Evolutionary conservation across 2,329 filamentous ascomycete genomes (phyloP), one percentile per base, ranked within the genome.

Genomic region (Myriangium duriaei): DNA sequence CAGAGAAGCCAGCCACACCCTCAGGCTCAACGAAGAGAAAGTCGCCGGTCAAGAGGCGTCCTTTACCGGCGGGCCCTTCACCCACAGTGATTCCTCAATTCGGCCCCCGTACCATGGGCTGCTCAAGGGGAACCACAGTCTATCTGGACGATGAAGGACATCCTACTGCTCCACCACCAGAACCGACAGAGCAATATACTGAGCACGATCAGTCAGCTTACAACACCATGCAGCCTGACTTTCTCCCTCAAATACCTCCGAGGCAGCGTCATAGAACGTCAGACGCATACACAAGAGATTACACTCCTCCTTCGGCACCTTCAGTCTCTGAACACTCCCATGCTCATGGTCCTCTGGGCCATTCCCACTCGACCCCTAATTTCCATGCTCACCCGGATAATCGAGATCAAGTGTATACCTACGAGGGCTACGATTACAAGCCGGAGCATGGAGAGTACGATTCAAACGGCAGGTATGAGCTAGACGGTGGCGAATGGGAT

Each of bases 41-140:
- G 47, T 70, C 73, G 16, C 70, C 75, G 32, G 74, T 92, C 32
- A 94, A 88, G 64, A 73, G 88, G 47, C 73, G 88, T 21, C 88
- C 88, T 13, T 63, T 95, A 28, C 87, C 88, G 1, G 78, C 75
- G 11, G 41, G 36, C 10, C 36, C 36, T 12, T 39, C 36, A 14
- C 36, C 32, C 15, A 19, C 32, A 11, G 33, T 31, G 15, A 30
- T 24, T 11, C 39, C 32, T 26, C 32, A 30, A 14, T 35, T 36
- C 18, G 28, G 28, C 30, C 39, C 39, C 37, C 61, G 42, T 51
- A 42, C 53, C 71, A 46, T 68, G 73, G 47, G 54, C 65, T 31
- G 61, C 69, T 12, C 47, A 58, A 30, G 49, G 32, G 36, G 36
- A 10, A 19, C 30, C 28, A 39, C 36, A 12, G 36, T 39, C 28